These are phyloP conservation scores for Chaetomium globosum DNA, from an alignment of 2,329 filamentous ascomycete genomes.

Conservation along the genomic window DNA sequence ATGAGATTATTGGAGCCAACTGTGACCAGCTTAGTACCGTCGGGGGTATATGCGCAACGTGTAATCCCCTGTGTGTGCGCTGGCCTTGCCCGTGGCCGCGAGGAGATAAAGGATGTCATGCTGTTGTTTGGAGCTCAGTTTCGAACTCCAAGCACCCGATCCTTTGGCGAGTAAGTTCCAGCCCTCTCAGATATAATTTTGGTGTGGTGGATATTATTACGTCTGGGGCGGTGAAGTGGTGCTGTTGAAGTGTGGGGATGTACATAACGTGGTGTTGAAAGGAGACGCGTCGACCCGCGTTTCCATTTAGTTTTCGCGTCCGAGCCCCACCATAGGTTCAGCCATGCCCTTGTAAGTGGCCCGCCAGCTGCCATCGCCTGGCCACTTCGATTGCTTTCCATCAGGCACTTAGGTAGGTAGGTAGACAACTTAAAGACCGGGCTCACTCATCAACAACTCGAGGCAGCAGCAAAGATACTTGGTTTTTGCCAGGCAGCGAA, in stretches of 20 bases:
- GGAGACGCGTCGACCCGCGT: conserved; percentile 34
- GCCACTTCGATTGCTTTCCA: conserved; percentile 23
- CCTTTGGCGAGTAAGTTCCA: neutral
- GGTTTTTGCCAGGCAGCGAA: conserved; percentile 19
- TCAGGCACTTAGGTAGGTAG: conserved; percentile 11
- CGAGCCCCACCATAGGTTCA: conserved; percentile 7
- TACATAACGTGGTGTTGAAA: neutral
- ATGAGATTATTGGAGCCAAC: conserved; percentile 93
- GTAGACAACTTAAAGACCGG: neutral
- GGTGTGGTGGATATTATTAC: neutral
- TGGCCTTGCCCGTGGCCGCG: conserved; percentile 64
- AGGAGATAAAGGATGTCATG: conserved; percentile 48
- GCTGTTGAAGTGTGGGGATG: conserved; percentile 3
- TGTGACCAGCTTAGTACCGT: conserved; percentile 84
- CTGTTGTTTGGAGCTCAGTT: conserved; percentile 15
- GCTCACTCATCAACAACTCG: conserved; percentile 19
- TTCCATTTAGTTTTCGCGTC: conserved; percentile 31
- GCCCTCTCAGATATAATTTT: neutral
- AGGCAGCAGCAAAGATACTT: conserved; percentile 5
- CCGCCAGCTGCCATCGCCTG: conserved; percentile 27
- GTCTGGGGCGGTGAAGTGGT: neutral
- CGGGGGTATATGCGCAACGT: conserved; percentile 83
- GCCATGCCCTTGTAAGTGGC: neutral
- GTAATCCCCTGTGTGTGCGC: conserved; percentile 84
- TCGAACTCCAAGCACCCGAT: neutral